Base-by-base conservation (phyloP, 2,329 filamentous ascomycete genomes). In the Cordyceps tenuipes region DNA sequence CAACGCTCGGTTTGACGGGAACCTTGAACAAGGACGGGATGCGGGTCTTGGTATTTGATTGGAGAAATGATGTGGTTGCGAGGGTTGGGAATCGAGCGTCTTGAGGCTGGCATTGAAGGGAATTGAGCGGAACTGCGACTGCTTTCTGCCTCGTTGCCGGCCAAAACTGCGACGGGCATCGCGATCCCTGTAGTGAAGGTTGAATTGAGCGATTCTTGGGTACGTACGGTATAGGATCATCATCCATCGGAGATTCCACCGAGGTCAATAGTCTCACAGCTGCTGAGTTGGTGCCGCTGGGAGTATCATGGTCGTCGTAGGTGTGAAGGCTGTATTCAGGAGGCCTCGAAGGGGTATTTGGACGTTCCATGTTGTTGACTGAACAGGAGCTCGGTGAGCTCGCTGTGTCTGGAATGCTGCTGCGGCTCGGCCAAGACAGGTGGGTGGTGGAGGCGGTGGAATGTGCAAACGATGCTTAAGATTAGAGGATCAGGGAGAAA, bases 251-350 rank as follows among this genome's bases (percentile, higher is more conserved):
- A 51, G 85, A 83, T 67, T 86, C 84, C 70, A 84, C 77, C 7
- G 82, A 85, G 57, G 83, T 86, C 73, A 87, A 74, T 66, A 87
- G 74, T 66, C 84, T 79, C 59, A 87, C 79, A 63, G 78, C 81
- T 39, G 83, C 78, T 49, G 77, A 72, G 67, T 79, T 80, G 60
- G 77, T 73, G 62, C 76, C 75, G 44, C 74, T 74, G 19, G 77
- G 76, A 31, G 76, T 78, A 63, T 77, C 73, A 65, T 80, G 73
- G 29, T 83, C 80, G 57, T 83, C 79, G 68, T 87, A 86, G 57
- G 72, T 71, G 21, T 80, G 80, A 57, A 83, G 75, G 63, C 75
- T 76, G 67, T 86, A 87, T 64, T 83, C 81, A 36, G 83, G 82
- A 62, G 80, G 81, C 64, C 78, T 74, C 39, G 77, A 75, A 49